Base-by-base conservation (phyloP, 352 stramenopile genomes). In the Globisporangium recalcitrans region DNA sequence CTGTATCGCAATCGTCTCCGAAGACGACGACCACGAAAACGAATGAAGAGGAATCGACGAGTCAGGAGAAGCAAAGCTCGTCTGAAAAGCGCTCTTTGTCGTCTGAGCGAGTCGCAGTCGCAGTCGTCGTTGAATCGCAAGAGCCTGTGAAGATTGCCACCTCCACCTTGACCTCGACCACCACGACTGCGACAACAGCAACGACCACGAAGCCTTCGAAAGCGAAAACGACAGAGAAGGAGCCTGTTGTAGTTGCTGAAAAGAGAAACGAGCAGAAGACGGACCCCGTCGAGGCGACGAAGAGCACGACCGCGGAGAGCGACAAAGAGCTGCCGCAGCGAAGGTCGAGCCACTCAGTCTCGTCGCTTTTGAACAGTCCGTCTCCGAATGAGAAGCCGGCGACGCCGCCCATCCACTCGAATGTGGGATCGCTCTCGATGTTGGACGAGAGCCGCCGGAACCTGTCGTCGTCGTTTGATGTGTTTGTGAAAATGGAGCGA, bases 321-420 rank as follows among this genome's bases (percentile, higher is more conserved):
- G 49, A 55, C 26, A 31, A 36, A 8, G 36, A 44, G 36, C 36
- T 10, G 10, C 60, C 9, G 40, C 48, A 22, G 49, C 27, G 22
- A 52, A 49, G 14, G 44, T 86, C 74, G 21, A 70, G 71, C 44
- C 78, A 90, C 59, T 89, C 80, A 10, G 75, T 91, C n/a, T 87
- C 83, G 49, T 80, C 82, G 51, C 71, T 91, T 47, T 66, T 91
- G 42, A 91, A 91, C 64, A 89, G 77, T 51, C 75, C 82, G 16
- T 75, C 78, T 29, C 69, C 76, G 38, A 82, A 83, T 34, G 73
- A 79, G 38, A 60, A 67, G 31, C 56, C 63, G n/a, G 34, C 54
- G n/a, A 72, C 70, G 42, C 38, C 34, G 5, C 56, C 46, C 16
- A 13, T 74, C 69, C 49, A 82, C 70, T 10, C 55, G 27, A 64